A percentile compares a stretch with the other conserved stretches of the same genome.
These are phyloP conservation scores for Corchorus olitorius DNA, from an alignment of 345 rosid species.

Conservation along the genomic window DNA sequence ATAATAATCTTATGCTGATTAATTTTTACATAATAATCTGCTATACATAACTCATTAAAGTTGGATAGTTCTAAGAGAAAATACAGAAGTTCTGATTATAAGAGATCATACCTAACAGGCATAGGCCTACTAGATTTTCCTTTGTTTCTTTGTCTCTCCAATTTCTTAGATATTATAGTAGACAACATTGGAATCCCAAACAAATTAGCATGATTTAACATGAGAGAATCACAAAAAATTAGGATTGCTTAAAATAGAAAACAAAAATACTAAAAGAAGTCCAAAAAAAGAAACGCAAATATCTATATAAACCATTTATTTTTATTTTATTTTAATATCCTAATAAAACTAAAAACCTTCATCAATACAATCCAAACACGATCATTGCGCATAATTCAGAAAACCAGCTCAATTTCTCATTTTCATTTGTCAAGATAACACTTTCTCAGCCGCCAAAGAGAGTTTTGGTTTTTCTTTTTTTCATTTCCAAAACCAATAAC, in stretches of 20 bases:
- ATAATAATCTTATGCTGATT: neutral
- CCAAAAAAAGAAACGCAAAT: neutral
- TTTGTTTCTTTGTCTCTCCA: neutral
- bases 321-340: neutral
- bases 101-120: neutral
- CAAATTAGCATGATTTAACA: neutral
- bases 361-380: neutral
- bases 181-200: neutral
- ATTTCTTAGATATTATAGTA: neutral
- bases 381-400: neutral
- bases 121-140: neutral
- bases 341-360: neutral
- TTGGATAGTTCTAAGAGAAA: constrained; percentile 8
- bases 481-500: neutral
- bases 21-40: neutral
- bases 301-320: neutral
- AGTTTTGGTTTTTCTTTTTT: neutral
- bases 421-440: neutral
- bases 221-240: neutral
- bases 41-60: neutral
- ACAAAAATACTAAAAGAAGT: neutral
- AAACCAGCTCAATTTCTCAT: neutral
- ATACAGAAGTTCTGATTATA: neutral
- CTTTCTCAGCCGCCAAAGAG: constrained; percentile 2
- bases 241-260: neutral